Conservation (phyloP, 2,329 filamentous ascomycete genomes). For the Chaetomium strumarium region DNA sequence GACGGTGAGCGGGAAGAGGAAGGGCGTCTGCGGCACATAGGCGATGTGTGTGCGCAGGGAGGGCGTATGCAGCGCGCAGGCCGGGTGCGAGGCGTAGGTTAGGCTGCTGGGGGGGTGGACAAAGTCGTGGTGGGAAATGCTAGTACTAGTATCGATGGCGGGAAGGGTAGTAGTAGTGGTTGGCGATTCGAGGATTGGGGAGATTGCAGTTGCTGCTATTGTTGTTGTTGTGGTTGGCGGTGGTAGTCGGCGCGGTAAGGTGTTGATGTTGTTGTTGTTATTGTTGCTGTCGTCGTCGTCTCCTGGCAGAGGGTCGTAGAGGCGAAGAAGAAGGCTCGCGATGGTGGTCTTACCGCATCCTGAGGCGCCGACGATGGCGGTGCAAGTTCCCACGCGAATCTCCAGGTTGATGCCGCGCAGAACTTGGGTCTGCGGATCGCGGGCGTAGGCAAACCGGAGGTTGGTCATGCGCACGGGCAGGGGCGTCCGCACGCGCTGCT, state of each 20-base stretch:
- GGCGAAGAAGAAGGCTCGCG: conserved; percentile 63
- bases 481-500: conserved; percentile 29
- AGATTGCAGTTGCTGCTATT: not conserved
- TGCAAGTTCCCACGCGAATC: conserved; percentile 58
- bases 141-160: too few species aligned
- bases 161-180: too few species aligned
- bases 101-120: conserved; percentile 34
- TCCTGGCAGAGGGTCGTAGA: conserved; percentile 54
- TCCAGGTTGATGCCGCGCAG: conserved; percentile 61
- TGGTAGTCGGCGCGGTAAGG: not conserved
- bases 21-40: conserved; percentile 64
- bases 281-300: not conserved
- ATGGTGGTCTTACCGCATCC: conserved; percentile 92
- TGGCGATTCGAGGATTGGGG: not conserved
- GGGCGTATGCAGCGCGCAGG: conserved; percentile 52
- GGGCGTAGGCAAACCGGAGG: conserved; percentile 68
- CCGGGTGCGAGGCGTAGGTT: conserved; percentile 53
- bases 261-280: not conserved
- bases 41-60: conserved; percentile 57
- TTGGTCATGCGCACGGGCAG: conserved; percentile 48
- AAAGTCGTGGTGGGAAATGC: not conserved
- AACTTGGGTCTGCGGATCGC: conserved; percentile 44
- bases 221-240: not conserved
- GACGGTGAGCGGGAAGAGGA: conserved; percentile 72
- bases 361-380: conserved; percentile 75